These are phyloP conservation scores for Kwoniella pini DNA, from an alignment of 768 basidiomycete species.

Conservation along the genomic window DNA sequence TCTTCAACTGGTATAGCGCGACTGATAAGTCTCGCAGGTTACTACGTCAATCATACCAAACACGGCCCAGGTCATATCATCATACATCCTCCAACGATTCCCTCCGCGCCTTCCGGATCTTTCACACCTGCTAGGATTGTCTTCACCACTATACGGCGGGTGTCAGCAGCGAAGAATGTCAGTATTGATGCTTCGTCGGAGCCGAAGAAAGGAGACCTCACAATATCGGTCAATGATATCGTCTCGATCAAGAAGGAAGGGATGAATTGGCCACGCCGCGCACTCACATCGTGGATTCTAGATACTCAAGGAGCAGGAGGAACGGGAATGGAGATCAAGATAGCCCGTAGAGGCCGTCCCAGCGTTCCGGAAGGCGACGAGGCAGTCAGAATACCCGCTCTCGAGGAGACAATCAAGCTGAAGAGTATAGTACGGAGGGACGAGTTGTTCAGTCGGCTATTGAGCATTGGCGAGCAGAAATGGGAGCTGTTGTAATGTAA, in stretches of 20 bases:
- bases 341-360: not conserved
- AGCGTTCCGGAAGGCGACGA: not conserved
- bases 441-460: slow-evolving; percentile 34
- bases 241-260: slow-evolving; percentile 30
- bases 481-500: slow-evolving; percentile 32
- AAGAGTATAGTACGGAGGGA: slow-evolving; percentile 28
- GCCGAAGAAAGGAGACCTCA: slow-evolving; percentile 9
- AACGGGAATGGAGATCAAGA: slow-evolving; percentile 28
- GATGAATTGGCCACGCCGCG: slow-evolving; percentile 5
- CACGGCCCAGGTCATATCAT: slow-evolving; percentile 36
- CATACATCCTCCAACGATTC: slow-evolving; percentile 24
- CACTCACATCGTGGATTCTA: slow-evolving; percentile 7
- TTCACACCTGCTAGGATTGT: slow-evolving; percentile 25
- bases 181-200: not conserved
- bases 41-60: slow-evolving; percentile 27
- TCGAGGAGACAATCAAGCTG: slow-evolving; percentile 22
- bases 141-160: slow-evolving; percentile 27
- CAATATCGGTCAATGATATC: slow-evolving; percentile 29
- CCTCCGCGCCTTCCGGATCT: not conserved
- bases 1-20: not conserved
- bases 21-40: slow-evolving; percentile 17
- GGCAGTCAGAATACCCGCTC: not conserved
- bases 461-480: slow-evolving; percentile 27
- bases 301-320: slow-evolving; percentile 28
- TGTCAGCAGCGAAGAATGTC: not conserved